Conservation (phyloP, 257 asterid species). For the Solanum acaule region DNA sequence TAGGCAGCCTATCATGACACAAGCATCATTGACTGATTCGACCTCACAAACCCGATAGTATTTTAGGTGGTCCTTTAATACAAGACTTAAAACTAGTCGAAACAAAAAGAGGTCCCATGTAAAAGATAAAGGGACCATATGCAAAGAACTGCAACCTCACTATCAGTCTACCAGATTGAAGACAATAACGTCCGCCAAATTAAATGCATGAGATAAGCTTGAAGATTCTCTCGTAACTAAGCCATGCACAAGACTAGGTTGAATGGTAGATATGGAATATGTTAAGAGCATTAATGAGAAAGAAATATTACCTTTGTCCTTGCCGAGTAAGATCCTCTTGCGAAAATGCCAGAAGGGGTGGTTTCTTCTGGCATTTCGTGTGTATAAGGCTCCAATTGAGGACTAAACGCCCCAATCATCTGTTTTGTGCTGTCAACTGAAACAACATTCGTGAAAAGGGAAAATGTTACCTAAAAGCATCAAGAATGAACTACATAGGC, state of each 20-base stretch:
- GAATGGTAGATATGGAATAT: not conserved
- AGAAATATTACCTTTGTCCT: constrained; percentile 59
- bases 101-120: not conserved
- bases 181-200: not conserved
- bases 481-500: not conserved
- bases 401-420: constrained; percentile 97
- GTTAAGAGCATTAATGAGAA: not conserved
- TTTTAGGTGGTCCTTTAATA: not conserved
- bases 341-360: constrained; percentile 90
- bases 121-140: not conserved
- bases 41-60: not conserved
- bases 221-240: not conserved
- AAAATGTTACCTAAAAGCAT: not conserved
- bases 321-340: constrained; percentile 88
- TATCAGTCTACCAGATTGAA: not conserved
- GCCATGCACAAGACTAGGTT: not conserved
- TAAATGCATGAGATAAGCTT: not conserved
- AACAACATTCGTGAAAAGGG: not conserved
- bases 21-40: not conserved
- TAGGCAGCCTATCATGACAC: not conserved
- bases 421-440: constrained; percentile 83
- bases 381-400: constrained; percentile 74
- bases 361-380: constrained; percentile 93
- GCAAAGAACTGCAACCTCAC: not conserved
- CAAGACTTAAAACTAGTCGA: not conserved